A percentile compares a stretch with the other conserved stretches of the same genome.
Evolutionary conservation across 805 yeast species (phyloP).

Genomic region (Pichia deserticola): DNA sequence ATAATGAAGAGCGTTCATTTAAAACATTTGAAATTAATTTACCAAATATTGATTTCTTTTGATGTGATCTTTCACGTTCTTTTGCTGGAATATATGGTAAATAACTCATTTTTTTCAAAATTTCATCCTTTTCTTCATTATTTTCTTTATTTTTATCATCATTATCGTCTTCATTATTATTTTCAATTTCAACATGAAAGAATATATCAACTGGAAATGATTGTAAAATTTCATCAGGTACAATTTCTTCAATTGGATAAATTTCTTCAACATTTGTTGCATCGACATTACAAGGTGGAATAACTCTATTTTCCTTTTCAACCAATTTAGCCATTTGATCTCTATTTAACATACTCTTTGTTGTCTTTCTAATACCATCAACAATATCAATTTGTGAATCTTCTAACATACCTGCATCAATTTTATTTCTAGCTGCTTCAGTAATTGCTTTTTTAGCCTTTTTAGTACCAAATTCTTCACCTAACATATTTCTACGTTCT

Average conservation of each 20-base stretch:
- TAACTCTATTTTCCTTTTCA: constrained; percentile 65
- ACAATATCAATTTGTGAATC: constrained; percentile 68
- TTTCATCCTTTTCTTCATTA: constrained; percentile 40
- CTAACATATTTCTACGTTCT: constrained; percentile 70
- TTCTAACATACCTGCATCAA: constrained; percentile 76
- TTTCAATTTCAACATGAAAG: constrained; percentile 26
- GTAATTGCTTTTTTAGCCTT: constrained; percentile 87
- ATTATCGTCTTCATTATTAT: constrained; percentile 22
- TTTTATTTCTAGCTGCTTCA: constrained; percentile 72
- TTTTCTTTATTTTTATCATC: constrained; percentile 42
- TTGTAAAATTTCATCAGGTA: constrained; percentile 59
- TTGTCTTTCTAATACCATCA: constrained; percentile 65
- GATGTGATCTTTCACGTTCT: constrained; percentile 13
- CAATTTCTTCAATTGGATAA: constrained; percentile 65
- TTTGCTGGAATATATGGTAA: constrained; percentile 6
- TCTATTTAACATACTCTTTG: constrained; percentile 67
- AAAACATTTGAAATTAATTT: background rate
- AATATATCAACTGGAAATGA: constrained; percentile 58
- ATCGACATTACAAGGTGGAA: constrained; percentile 66
- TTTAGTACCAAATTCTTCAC: constrained; percentile 96
- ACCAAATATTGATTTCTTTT: constrained; percentile 28
- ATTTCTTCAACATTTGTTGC: constrained; percentile 82
- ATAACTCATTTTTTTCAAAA: constrained; percentile 15
- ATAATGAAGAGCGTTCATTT: background rate
- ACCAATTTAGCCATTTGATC: constrained; percentile 51